These are phyloP conservation scores for Claviceps capensis DNA, from an alignment of 2,329 filamentous ascomycete species.

Conservation along the genomic window DNA sequence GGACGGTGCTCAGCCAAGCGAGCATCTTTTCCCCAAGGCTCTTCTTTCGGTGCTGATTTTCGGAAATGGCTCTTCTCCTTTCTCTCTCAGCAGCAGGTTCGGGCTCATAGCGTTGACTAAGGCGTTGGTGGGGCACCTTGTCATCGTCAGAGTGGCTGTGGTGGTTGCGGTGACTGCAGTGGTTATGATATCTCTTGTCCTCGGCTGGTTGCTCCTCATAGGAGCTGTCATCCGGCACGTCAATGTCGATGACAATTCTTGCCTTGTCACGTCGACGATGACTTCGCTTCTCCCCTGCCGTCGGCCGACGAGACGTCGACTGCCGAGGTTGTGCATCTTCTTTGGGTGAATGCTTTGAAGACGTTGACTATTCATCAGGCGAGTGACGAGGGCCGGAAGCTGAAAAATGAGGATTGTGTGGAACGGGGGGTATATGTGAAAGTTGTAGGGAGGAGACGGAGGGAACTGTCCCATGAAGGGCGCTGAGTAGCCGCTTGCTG, in stretches of 20 bases:
- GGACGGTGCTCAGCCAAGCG: slow-evolving; percentile 10
- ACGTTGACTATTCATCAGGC: too few relatives aligned
- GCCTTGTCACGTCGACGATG: slow-evolving; percentile 21
- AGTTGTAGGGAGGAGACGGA: slow-evolving; percentile 25
- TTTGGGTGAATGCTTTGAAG: too few relatives aligned
- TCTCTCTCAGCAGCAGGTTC: slow-evolving; percentile 5
- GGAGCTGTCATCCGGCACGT: slow-evolving; percentile 2
- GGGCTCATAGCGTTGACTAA: too few relatives aligned
- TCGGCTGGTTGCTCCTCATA: too few relatives aligned
- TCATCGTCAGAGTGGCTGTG: slow-evolving; percentile 14
- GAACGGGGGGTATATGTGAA: slow-evolving; percentile 13
- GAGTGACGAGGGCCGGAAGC: too few relatives aligned
- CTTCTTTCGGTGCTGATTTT: slow-evolving; percentile 10
- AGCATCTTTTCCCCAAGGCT: slow-evolving; percentile 6
- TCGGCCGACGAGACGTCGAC: slow-evolving; percentile 16
- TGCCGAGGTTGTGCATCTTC: neutral
- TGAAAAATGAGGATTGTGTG: too few relatives aligned
- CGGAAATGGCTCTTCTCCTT: slow-evolving; percentile 11
- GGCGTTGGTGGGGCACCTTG: too few relatives aligned
- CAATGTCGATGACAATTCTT: slow-evolving; percentile 19
- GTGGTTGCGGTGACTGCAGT: slow-evolving; percentile 22
- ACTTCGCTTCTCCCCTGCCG: slow-evolving; percentile 4
- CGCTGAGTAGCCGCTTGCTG: too few relatives aligned
- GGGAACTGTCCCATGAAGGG: slow-evolving; percentile 13
- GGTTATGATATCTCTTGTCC: neutral